Percentiles rank a stretch among this genome's conserved stretches.
These are phyloP conservation scores for Globisporangium radiosum DNA, from an alignment of 352 stramenopile genomes.

Conservation along the genomic window DNA sequence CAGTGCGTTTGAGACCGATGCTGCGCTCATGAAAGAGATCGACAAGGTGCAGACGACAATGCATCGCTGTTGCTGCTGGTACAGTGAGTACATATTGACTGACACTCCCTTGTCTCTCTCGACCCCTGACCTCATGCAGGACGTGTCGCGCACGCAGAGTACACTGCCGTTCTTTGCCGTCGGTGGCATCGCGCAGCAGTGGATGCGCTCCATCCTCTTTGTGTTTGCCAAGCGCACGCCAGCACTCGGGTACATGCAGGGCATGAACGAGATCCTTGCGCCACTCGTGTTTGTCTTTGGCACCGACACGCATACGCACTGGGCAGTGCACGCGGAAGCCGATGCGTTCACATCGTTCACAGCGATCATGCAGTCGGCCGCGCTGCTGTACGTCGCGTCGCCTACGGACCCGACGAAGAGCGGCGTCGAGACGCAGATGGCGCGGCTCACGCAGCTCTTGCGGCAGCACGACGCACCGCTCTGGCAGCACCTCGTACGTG, in stretches of 20 bases:
- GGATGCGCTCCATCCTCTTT: constrained; percentile 70
- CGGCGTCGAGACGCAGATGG: constrained; percentile 55
- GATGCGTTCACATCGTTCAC: constrained; percentile 51
- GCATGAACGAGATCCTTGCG: constrained; percentile 94
- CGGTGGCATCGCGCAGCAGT: constrained; percentile 44
- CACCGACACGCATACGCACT: constrained; percentile 30
- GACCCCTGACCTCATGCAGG: constrained; percentile 15
- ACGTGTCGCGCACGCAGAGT: constrained; percentile 55
- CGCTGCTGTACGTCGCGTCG: constrained; percentile 36
- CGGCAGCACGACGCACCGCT: constrained; percentile 54
- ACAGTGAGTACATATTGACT: no score
- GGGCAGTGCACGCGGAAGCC: constrained; percentile 32
- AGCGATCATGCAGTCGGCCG: constrained; percentile 39
- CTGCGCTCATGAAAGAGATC: constrained; percentile 48
- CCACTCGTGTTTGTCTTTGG: constrained; percentile 79
- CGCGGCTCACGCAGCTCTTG: constrained; percentile 33
- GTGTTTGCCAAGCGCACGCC: constrained; percentile 73
- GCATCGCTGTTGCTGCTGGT: no score
- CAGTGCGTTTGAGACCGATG: constrained; percentile 13
- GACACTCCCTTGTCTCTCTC: not conserved
- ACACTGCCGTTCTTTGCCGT: constrained; percentile 40
- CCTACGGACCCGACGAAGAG: constrained; percentile 37
- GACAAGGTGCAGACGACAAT: constrained; percentile 33
- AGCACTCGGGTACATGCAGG: constrained; percentile 89
- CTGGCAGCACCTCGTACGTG: constrained; percentile 59